Conservation (phyloP, 2,329 filamentous ascomycete species). For the Rutstroemia sp. region DNA sequence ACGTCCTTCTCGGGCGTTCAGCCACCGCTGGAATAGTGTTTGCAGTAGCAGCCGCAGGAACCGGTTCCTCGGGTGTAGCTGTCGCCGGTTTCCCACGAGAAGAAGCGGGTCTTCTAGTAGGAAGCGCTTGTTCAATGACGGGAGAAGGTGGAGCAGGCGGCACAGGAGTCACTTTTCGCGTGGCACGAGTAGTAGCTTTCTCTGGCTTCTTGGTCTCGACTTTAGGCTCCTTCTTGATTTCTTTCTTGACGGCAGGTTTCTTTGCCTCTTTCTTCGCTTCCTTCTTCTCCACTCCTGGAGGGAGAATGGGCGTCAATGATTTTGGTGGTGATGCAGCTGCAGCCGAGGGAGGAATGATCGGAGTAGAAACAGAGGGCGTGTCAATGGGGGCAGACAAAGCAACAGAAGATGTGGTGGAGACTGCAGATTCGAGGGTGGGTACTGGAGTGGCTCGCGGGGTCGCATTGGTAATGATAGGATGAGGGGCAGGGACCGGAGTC, state of each 20-base stretch:
- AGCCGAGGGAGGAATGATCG: conserved; percentile 6
- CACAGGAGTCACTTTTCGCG: conserved; percentile 6
- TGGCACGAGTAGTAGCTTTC: conserved; percentile 7
- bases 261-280: conserved; percentile 20
- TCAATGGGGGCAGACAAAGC: conserved; percentile 11
- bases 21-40: conserved; percentile 15
- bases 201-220: background rate
- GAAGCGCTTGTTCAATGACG: conserved; percentile 11
- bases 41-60: conserved; percentile 1
- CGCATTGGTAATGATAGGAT: conserved; percentile 25
- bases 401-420: conserved; percentile 17
- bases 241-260: background rate
- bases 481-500: conserved; percentile 45
- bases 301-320: conserved; percentile 30
- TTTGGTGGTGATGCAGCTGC: conserved; percentile 23
- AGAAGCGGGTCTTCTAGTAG: conserved; percentile 25
- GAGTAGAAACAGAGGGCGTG: conserved; percentile 9
- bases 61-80: conserved; percentile 21
- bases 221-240: conserved; percentile 2
- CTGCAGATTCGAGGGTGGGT: conserved; percentile 15
- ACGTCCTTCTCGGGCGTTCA: conserved; percentile 30
- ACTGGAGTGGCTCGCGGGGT: conserved; percentile 27
- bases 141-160: conserved; percentile 15
- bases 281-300: conserved; percentile 24
- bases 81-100: conserved; percentile 28